Evolutionary conservation across 2,329 filamentous ascomycete species (phyloP), one percentile per base, ranked within the genome.

Genomic region (Parafenestella ontariensis): DNA sequence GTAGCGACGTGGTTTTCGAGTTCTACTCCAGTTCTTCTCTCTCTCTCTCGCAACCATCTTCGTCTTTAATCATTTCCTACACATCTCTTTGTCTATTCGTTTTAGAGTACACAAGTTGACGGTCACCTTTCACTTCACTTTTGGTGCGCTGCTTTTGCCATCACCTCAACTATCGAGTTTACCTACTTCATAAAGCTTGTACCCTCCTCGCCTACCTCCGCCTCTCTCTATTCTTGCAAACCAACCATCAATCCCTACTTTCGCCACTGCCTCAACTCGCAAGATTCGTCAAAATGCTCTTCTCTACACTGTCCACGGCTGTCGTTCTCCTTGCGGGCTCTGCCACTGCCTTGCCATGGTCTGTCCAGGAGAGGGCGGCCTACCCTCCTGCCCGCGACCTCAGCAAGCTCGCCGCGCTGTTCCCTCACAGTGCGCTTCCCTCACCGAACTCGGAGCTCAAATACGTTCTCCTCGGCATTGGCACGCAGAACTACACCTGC

Each of bases 401-500:
- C 44, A 47, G 62, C 49, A 67, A 56, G 9, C 65, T 74, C 17
- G 58, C 64, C 39, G 58, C 58, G 36, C 47, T 65, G 39, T 65
- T 71, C 59, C 73, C 73, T 13, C 50, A 59, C 43, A 72, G 63
- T 49, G 63, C 61, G 10, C 71, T 76, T 7, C 65, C 69, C n/a
- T 37, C 59, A 15, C 70, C 72, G 1, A 58, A 59, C 13, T 67
- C 60, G 8, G 47, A 63, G 17, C 77, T 83, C 42, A 79, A 81
- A 63, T 79, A 78, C 56, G 71, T 83, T 39, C 72, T 77, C 18
- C 65, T 83, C 26, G 82, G 81, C 33, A 72, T 81, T 24, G 82
- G 82, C 24, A 81, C 79, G n/a, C 81, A 83, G 59, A 83, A 83
- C 73, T 83, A 82, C 64, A 80, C 79, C 24, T 83, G 81, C 61